Conservation (phyloP, 2,329 filamentous ascomycete genomes). For the Thielaviopsis punctulata region DNA sequence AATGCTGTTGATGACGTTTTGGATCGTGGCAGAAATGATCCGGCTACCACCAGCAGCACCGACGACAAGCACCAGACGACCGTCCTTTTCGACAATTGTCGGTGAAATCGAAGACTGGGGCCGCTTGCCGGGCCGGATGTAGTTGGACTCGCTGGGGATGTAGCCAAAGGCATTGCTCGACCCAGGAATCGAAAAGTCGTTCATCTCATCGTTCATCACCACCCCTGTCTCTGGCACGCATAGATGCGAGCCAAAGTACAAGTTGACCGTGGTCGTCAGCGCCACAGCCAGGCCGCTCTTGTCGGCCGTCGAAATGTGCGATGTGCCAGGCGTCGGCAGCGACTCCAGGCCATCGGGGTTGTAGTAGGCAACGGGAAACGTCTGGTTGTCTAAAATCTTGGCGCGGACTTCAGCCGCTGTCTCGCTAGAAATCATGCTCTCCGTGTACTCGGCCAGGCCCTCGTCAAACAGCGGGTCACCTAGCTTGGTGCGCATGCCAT, state of each 20-base stretch:
- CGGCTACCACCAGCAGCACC: conserved; percentile 69
- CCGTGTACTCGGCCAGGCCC: conserved; percentile 42
- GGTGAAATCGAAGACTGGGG: conserved; percentile 65
- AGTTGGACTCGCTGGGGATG: conserved; percentile 63
- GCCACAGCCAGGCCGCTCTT: conserved; percentile 53
- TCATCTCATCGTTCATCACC: conserved; percentile 55
- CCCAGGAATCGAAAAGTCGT: conserved; percentile 76
- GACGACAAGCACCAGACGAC: conserved; percentile 51
- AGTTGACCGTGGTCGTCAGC: conserved; percentile 66
- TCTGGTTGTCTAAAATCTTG: conserved; percentile 26
- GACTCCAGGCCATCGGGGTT: conserved; percentile 29
- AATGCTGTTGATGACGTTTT: conserved; percentile 57
- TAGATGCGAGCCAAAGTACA: conserved; percentile 58
- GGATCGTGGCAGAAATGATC: conserved; percentile 71
- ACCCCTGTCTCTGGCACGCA: conserved; percentile 70
- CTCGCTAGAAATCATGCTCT: conserved; percentile 45
- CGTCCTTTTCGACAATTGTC: conserved; percentile 57
- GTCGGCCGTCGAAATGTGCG: conserved; percentile 52
- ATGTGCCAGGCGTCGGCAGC: conserved; percentile 47
- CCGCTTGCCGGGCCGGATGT: conserved; percentile 55
- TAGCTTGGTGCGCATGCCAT: conserved; percentile 53
- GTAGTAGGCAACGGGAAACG: conserved; percentile 25
- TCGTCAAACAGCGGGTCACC: conserved; percentile 60
- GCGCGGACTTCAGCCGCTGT: conserved; percentile 35
- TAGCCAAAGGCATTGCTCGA: conserved; percentile 70